Evolutionary conservation across 2,329 filamentous ascomycete genomes (phyloP).

Genomic region (Diaporthe humulicola): DNA sequence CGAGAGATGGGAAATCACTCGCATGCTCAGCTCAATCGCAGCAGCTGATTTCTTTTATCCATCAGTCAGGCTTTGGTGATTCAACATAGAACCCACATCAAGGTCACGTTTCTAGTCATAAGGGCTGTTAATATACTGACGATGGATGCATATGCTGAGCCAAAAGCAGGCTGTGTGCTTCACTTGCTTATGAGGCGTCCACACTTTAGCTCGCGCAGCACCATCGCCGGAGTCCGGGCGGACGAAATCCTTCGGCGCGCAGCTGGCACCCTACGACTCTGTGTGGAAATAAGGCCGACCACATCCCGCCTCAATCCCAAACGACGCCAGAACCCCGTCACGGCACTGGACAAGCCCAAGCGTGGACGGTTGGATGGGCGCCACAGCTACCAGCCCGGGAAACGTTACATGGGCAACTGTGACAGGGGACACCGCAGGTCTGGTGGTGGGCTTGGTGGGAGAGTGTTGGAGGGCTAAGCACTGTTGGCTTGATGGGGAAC

Average conservation of each 20-base stretch:
- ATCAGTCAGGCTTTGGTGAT: not conserved
- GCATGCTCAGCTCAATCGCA: not conserved
- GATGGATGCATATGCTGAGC: not conserved
- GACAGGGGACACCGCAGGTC: not conserved
- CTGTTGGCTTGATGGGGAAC: not conserved
- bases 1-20: not conserved
- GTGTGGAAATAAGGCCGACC: not conserved
- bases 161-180: not conserved
- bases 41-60: not conserved
- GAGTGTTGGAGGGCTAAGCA: not conserved
- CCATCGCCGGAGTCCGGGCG: not conserved
- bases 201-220: not conserved
- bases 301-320: not conserved
- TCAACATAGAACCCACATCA: not conserved
- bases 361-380: not conserved
- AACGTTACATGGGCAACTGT: conserved; percentile 22
- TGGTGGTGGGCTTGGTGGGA: not conserved
- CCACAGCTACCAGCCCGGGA: not conserved
- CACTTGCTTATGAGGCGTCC: not conserved
- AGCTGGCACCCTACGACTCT: not conserved
- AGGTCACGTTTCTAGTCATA: not conserved
- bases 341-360: not conserved
- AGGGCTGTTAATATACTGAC: not conserved
- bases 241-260: not conserved
- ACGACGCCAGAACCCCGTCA: not conserved